Evolutionary conservation across 2,329 filamentous ascomycete species (phyloP).

Genomic region (Fusarium verrucosum): DNA sequence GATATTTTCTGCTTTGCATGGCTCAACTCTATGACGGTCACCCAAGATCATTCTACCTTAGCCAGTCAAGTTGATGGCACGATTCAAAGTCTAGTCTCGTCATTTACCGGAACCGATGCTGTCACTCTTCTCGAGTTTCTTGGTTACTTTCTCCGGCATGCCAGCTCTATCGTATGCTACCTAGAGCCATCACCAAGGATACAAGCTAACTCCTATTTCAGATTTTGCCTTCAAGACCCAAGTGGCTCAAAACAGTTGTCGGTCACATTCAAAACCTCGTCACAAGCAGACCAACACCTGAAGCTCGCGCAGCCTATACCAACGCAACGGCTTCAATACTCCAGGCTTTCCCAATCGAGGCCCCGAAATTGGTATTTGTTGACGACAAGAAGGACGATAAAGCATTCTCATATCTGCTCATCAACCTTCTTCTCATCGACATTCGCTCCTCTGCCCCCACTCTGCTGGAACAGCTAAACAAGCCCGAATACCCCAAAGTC

Average conservation of each 20-base stretch:
- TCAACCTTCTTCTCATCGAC: constrained; percentile 73
- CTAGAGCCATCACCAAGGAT: background rate
- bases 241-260: constrained; percentile 62
- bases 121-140: constrained; percentile 68
- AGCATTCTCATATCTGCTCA: constrained; percentile 68
- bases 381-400: constrained; percentile 56
- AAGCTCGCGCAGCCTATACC: constrained; percentile 67
- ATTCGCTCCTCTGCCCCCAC: constrained; percentile 69
- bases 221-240: constrained; percentile 59
- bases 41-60: constrained; percentile 47
- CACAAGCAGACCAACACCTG: constrained; percentile 63
- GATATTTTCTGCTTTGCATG: constrained; percentile 67
- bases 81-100: constrained; percentile 59
- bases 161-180: constrained; percentile 57
- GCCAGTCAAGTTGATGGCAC: constrained; percentile 56
- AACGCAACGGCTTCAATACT: constrained; percentile 67
- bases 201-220: constrained; percentile 43
- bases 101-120: constrained; percentile 68
- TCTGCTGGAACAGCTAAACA: constrained; percentile 67
- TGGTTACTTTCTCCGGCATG: constrained; percentile 60
- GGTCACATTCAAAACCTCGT: constrained; percentile 63
- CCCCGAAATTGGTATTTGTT: constrained; percentile 62
- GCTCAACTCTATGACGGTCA: constrained; percentile 57
- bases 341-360: constrained; percentile 60
- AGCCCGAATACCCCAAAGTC: constrained; percentile 59